These are phyloP conservation scores for Hypholoma sublateritium DNA, from an alignment of 768 basidiomycete species.

Conservation along the genomic window DNA sequence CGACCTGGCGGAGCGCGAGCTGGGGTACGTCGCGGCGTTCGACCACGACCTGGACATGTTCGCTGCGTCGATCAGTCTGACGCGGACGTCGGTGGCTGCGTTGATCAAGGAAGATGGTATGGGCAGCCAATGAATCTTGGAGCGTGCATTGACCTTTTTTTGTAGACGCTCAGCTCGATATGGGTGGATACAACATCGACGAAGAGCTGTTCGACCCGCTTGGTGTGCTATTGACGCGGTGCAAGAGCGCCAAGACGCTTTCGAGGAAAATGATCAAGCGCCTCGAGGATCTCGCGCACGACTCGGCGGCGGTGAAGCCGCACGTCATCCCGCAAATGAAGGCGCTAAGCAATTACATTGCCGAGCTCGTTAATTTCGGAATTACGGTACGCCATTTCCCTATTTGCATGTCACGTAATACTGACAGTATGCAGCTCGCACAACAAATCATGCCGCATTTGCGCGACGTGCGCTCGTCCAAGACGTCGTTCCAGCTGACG, in stretches of 20 bases:
- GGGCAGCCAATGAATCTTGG: constrained; percentile 5
- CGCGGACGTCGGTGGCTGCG: constrained; percentile 80
- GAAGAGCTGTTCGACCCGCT: constrained; percentile 80
- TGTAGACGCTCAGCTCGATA: constrained; percentile 70
- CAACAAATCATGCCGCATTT: constrained; percentile 87
- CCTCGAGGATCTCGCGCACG: constrained; percentile 75
- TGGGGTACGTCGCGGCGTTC: constrained; percentile 77
- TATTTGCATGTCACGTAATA: not conserved
- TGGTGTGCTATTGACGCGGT: constrained; percentile 79
- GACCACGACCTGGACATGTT: constrained; percentile 95
- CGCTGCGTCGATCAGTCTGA: constrained; percentile 85
- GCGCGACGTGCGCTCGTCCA: constrained; percentile 75
- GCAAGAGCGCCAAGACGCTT: constrained; percentile 74
- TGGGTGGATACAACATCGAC: constrained; percentile 74
- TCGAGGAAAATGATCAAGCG: constrained; percentile 90
- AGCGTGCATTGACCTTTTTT: not conserved
- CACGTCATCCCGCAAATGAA: constrained; percentile 74
- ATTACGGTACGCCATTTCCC: constrained; percentile 61
- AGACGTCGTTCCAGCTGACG: constrained; percentile 74
- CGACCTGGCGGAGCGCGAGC: constrained; percentile 87
- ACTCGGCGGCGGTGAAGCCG: constrained; percentile 69
- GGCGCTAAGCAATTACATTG: constrained; percentile 66
- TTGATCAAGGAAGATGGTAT: constrained; percentile 78
- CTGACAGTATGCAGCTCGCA: constrained; percentile 60
- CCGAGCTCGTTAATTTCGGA: constrained; percentile 87